Conservation (phyloP, 129 eudicot species). For the Lactuca sativa region DNA sequence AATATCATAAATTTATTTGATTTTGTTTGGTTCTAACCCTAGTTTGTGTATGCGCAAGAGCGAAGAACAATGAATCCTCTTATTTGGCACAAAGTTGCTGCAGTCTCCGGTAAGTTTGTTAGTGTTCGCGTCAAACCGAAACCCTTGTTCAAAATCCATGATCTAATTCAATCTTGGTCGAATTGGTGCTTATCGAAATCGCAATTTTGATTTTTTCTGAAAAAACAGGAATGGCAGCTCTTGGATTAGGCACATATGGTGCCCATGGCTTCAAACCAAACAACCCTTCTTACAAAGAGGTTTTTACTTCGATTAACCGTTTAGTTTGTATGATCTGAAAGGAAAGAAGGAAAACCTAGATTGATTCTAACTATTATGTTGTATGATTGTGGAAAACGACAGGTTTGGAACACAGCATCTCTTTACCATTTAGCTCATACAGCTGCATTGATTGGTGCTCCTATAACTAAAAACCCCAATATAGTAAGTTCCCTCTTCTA, state of each 20-base stretch:
- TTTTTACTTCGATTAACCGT: neutral
- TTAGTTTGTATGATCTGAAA: neutral
- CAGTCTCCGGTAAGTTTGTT: constrained; percentile 60
- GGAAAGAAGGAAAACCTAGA: neutral
- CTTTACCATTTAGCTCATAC: constrained; percentile 92
- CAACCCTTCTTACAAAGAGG: constrained; percentile 80
- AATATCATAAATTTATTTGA: neutral
- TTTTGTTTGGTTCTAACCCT: constrained; percentile 5
- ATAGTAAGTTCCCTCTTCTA: constrained; percentile 43
- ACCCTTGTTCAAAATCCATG: constrained; percentile 1
- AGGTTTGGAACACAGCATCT: constrained; percentile 96
- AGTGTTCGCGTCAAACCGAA: neutral
- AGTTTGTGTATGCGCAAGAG: neutral
- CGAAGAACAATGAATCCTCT: constrained; percentile 61
- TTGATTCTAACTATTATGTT: constrained; percentile 13
- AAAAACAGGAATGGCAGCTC: constrained; percentile 72
- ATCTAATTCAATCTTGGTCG: neutral
- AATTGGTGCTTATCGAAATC: neutral
- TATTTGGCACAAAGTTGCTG: constrained; percentile 90
- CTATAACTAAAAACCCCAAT: constrained; percentile 66
- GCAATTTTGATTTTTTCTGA: neutral
- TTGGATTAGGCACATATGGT: constrained; percentile 88
- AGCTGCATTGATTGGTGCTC: constrained; percentile 91
- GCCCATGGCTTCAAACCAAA: constrained; percentile 91
- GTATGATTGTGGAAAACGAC: constrained; percentile 14